Percentiles rank a stretch among this genome's conserved stretches.
phyloP scores from a whole-genome alignment of 164 flowering plant species.

The Dillenia turbinata region DNA sequence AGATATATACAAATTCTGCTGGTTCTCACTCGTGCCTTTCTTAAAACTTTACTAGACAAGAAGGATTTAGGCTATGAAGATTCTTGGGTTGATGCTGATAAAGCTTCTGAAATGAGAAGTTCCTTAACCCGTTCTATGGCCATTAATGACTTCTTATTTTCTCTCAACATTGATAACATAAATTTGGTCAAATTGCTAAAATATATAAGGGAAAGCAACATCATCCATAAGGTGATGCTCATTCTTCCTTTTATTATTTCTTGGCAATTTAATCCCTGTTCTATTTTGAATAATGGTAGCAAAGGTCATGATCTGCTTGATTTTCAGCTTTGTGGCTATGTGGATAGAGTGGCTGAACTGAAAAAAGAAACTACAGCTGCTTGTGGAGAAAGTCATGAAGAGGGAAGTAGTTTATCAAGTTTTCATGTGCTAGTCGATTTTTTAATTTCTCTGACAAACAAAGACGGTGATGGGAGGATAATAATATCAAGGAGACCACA shows the following conservation, averaged over 20 bases:
- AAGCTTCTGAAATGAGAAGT: constrained; percentile 16
- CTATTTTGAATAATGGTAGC: neutral
- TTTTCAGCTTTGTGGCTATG: constrained; percentile 83
- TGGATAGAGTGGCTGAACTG: constrained; percentile 39
- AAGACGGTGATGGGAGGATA: constrained; percentile 84
- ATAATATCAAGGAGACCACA: constrained; percentile 51
- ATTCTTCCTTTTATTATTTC: neutral
- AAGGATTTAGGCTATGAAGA: constrained; percentile 16
- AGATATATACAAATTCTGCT: constrained; percentile 88
- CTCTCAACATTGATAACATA: constrained; percentile 85
- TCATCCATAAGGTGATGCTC: constrained; percentile 71
- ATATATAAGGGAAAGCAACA: constrained; percentile 85
- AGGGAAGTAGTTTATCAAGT: constrained; percentile 56
- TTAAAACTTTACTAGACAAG: constrained; percentile 28
- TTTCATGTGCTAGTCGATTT: constrained; percentile 69
- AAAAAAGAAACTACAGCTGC: constrained; percentile 23
- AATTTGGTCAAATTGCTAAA: constrained; percentile 70
- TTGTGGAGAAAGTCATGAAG: constrained; percentile 26
- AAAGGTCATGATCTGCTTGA: neutral
- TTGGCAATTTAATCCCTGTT: neutral
- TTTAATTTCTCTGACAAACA: constrained; percentile 65
- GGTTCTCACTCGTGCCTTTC: constrained; percentile 68
- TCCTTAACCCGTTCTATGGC: constrained; percentile 48
- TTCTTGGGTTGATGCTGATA: constrained; percentile 21
- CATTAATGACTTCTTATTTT: constrained; percentile 85